These are phyloP conservation scores for Mrakia blollopis DNA, from an alignment of 768 basidiomycete genomes.

Conservation along the genomic window DNA sequence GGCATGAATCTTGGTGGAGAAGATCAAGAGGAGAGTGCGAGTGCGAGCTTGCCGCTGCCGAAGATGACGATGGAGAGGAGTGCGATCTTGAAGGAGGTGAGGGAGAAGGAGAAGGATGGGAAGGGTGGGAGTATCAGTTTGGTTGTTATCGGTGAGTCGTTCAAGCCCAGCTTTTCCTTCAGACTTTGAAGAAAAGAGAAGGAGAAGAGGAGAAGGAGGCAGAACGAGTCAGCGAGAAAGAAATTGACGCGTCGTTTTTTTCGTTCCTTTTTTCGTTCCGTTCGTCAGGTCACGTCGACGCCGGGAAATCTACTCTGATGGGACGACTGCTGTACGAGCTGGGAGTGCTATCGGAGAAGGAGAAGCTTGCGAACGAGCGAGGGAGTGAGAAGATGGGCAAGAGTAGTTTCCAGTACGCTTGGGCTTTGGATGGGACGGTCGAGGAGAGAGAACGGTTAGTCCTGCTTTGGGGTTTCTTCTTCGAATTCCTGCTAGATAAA, in stretches of 20 bases:
- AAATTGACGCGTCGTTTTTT: not conserved
- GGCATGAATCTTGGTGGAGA: constrained; percentile 59
- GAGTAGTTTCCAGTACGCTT: constrained; percentile 94
- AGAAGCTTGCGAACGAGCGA: constrained; percentile 73
- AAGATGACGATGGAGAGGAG: constrained; percentile 66
- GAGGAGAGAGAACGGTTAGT: constrained; percentile 88
- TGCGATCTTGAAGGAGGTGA: constrained; percentile 78
- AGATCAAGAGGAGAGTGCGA: constrained; percentile 46
- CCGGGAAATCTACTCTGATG: constrained; percentile 97
- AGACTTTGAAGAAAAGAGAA: not conserved
- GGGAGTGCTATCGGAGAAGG: constrained; percentile 80
- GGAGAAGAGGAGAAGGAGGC: too few species aligned
- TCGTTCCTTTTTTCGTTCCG: not conserved
- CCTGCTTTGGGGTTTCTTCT: not conserved
- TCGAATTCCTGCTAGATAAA: too few species aligned
- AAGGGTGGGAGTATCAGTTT: constrained; percentile 69
- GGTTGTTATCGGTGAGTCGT: constrained; percentile 75
- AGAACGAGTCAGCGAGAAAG: too few species aligned
- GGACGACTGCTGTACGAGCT: constrained; percentile 88
- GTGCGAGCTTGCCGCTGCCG: constrained; percentile 44
- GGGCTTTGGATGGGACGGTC: constrained; percentile 86
- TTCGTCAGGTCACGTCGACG: constrained; percentile 85
- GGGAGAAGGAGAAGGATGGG: constrained; percentile 48
- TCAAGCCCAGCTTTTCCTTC: not conserved
- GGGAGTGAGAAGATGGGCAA: constrained; percentile 87